Conservation (phyloP, 2,329 filamentous ascomycete genomes). For the Neopestalotiopsis rosae region DNA sequence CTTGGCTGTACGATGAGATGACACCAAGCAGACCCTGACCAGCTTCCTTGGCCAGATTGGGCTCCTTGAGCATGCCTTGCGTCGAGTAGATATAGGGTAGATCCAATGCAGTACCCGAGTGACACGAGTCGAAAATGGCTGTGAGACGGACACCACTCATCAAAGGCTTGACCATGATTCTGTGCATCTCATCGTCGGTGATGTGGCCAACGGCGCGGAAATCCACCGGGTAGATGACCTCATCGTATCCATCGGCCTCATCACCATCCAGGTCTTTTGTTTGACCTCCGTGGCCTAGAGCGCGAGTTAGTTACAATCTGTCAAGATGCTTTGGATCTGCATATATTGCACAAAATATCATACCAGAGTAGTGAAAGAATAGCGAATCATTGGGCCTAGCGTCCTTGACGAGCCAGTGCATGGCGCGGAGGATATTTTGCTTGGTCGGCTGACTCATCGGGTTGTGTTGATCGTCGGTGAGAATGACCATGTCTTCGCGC, state of each 20-base stretch:
- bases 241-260: slow-evolving; percentile 78
- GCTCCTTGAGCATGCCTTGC: slow-evolving; percentile 80
- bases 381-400: slow-evolving; percentile 90
- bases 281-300: slow-evolving; percentile 74
- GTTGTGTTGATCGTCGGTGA: slow-evolving; percentile 97
- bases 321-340: background rate
- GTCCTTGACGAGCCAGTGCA: slow-evolving; percentile 98
- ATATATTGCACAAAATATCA: background rate
- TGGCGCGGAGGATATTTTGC: slow-evolving; percentile 90
- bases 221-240: slow-evolving; percentile 81
- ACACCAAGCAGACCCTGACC: slow-evolving; percentile 74
- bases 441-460: slow-evolving; percentile 97
- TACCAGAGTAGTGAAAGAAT: slow-evolving; percentile 97
- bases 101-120: slow-evolving; percentile 79
- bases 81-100: slow-evolving; percentile 83
- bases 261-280: slow-evolving; percentile 76
- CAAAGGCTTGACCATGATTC: slow-evolving; percentile 77
- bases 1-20: slow-evolving; percentile 79
- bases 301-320: slow-evolving; percentile 23
- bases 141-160: slow-evolving; percentile 83
- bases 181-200: slow-evolving; percentile 80
- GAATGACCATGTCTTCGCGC: slow-evolving; percentile 93
- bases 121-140: slow-evolving; percentile 82
- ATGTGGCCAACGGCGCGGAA: slow-evolving; percentile 74
- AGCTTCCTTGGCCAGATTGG: slow-evolving; percentile 80